These are phyloP conservation scores for Kluyveromyces nonfermentans DNA, from an alignment of 805 yeast species.

Conservation along the genomic window DNA sequence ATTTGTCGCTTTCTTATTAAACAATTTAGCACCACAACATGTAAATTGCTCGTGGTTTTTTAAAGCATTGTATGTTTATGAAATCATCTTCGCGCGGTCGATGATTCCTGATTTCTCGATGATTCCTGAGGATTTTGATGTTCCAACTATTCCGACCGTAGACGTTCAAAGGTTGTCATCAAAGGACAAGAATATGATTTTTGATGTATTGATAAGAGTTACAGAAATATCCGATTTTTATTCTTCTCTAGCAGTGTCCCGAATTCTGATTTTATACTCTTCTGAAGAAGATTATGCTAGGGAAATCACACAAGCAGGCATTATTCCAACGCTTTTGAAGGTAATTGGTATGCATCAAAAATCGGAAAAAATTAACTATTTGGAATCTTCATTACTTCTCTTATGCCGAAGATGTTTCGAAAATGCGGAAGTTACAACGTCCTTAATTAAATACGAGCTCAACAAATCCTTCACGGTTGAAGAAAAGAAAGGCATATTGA, in stretches of 20 bases:
- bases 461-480: conserved; percentile 32
- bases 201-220: conserved; percentile 36
- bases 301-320: conserved; percentile 37
- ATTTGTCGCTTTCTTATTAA: conserved; percentile 31
- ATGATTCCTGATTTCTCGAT: conserved; percentile 40
- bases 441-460: conserved; percentile 44
- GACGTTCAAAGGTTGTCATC: conserved; percentile 19
- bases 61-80: conserved; percentile 45
- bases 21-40: conserved; percentile 30
- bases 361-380: conserved; percentile 31
- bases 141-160: conserved; percentile 10
- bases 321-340: conserved; percentile 39
- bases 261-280: conserved; percentile 46
- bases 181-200: conserved; percentile 27
- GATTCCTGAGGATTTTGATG: conserved; percentile 17
- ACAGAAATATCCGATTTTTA: conserved; percentile 34
- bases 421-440: conserved; percentile 38
- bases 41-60: conserved; percentile 49
- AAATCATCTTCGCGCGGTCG: conserved; percentile 43
- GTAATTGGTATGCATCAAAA: conserved; percentile 32
- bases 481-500: conserved; percentile 25
- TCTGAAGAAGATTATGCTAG: conserved; percentile 33
- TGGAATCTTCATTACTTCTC: conserved; percentile 42
- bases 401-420: conserved; percentile 67
- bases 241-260: conserved; percentile 45